A percentile compares a stretch with the other conserved stretches of the same genome.
These are phyloP conservation scores for Caloboletus inedulis DNA, from an alignment of 1,284 basidiomycete species.

Conservation along the genomic window DNA sequence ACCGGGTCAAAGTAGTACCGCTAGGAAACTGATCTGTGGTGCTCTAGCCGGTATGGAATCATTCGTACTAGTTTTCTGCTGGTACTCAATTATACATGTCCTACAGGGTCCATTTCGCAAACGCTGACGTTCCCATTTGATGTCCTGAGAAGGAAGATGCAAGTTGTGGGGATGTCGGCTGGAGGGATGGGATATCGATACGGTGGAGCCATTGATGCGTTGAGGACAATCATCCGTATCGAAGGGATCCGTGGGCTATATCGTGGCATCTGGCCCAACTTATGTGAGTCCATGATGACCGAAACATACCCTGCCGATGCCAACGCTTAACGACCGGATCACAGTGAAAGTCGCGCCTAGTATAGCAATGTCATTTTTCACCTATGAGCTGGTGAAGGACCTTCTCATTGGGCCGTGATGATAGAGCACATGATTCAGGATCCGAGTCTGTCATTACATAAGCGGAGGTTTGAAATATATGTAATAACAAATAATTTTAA, in stretches of 20 bases:
- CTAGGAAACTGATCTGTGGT: slow-evolving; percentile 70
- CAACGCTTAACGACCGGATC: slow-evolving; percentile 9
- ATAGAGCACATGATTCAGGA: not conserved
- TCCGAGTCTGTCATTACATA: not conserved
- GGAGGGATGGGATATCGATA: slow-evolving; percentile 64
- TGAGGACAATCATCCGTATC: slow-evolving; percentile 62
- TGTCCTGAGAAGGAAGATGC: slow-evolving; percentile 92
- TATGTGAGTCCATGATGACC: slow-evolving; percentile 57
- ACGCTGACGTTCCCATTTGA: slow-evolving; percentile 96
- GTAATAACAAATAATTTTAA: slow-evolving; percentile 12
- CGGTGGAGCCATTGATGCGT: slow-evolving; percentile 75
- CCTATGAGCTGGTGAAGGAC: slow-evolving; percentile 64
- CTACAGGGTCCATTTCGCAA: slow-evolving; percentile 77
- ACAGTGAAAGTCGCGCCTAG: slow-evolving; percentile 88
- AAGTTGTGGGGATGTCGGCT: slow-evolving; percentile 83
- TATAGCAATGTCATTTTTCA: slow-evolving; percentile 84
- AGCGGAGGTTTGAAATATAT: slow-evolving; percentile 5
- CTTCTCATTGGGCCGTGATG: slow-evolving; percentile 21
- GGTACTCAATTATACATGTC: slow-evolving; percentile 7
- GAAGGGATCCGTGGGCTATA: slow-evolving; percentile 81
- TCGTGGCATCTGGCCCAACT: slow-evolving; percentile 88
- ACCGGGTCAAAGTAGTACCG: slow-evolving; percentile 63
- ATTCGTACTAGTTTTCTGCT: slow-evolving; percentile 1
- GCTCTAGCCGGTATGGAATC: slow-evolving; percentile 63
- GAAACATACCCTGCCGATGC: slow-evolving; percentile 12